Conservation (phyloP, 1,139 yeast species). For the Keqinozyma sinolaborantium region DNA sequence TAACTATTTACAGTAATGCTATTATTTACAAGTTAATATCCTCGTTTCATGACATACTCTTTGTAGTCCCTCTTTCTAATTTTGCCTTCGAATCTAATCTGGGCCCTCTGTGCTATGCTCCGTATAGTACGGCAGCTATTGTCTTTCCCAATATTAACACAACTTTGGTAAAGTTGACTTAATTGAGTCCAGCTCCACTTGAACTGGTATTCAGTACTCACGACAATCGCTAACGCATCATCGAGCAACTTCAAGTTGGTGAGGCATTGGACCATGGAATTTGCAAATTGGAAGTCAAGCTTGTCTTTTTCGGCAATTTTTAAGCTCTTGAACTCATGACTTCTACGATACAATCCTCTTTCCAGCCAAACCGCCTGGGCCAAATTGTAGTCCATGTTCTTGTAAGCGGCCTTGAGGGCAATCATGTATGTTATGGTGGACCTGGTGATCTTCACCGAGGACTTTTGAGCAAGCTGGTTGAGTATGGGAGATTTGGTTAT, state of each 20-base stretch:
- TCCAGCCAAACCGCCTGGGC: conserved; percentile 73
- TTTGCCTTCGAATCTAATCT: conserved; percentile 36
- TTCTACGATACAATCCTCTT: conserved; percentile 69
- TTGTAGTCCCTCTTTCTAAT: conserved; percentile 32
- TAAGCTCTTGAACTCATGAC: conserved; percentile 41
- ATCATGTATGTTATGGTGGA: conserved; percentile 55
- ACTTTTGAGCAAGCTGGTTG: conserved; percentile 6
- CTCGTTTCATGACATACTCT: conserved; percentile 28
- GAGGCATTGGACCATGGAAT: conserved; percentile 55
- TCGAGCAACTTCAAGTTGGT: conserved; percentile 49
- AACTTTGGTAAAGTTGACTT: conserved; percentile 42
- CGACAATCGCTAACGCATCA: conserved; percentile 68
- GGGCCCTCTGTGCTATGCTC: conserved; percentile 31
- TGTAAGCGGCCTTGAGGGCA: conserved; percentile 64
- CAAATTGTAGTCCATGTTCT: conserved; percentile 47
- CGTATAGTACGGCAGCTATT: conserved; percentile 33
- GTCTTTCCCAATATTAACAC: conserved; percentile 49
- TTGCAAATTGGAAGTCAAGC: conserved; percentile 68
- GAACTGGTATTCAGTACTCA: conserved; percentile 66
- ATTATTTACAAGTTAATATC: conserved; percentile 20
- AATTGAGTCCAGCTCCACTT: conserved; percentile 67
- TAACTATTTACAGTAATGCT: background rate
- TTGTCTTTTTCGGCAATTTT: conserved; percentile 35
- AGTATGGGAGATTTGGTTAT: conserved; percentile 26
- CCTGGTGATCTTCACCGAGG: conserved; percentile 33